Base-by-base conservation (phyloP, 2,329 filamentous ascomycete genomes). In the Curvularia verruculosa region DNA sequence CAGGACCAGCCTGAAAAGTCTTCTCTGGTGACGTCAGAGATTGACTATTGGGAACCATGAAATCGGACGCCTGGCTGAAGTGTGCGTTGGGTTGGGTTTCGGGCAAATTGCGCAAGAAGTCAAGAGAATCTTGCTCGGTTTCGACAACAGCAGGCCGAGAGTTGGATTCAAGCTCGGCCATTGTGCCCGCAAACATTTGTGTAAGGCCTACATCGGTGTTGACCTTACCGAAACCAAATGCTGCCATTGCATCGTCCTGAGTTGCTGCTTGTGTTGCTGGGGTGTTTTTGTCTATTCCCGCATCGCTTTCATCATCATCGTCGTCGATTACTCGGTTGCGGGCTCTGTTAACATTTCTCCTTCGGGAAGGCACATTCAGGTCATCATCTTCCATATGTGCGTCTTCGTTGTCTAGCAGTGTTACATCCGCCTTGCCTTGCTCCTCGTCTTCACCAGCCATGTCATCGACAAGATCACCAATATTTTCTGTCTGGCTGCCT, bases 161-260 rank as follows among this genome's bases (percentile, higher is more conserved):
- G 7, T 68, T 75, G 2, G 74, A 72, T 47, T 83, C 77, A 57
- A 81, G 80, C 36, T 85, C 87, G 46, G 90, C 92, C 86, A 97
- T 89, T 1, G 92, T 96, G 12, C 91, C 91, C 5, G 90, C 90
- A 72, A 96, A 97, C 60, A 95, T 94, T 68, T 96, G 93, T 0
- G 92, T 96, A 43, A 96, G 82, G 9, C 91, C 90, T 40, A 96
- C 74, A 5, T 81, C 76, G 39, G 75, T 71, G 44, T 71, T 57
- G n/a, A 64, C 59, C n/a, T 69, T 68, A 6, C 72, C 56, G 69
- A 81, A 73, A 64, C 78, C 69, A 58, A 79, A 79, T 6, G 74
- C 76, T 9, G 76, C 75, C 60, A 74, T 73, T 12, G 64, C 56
- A 41, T 74, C 69, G 26, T 72, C 66, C 23, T 73, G 67, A 9